Evolutionary conservation across 352 stramenopile species (phyloP).

Genomic region (Phytophthora sp.): DNA sequence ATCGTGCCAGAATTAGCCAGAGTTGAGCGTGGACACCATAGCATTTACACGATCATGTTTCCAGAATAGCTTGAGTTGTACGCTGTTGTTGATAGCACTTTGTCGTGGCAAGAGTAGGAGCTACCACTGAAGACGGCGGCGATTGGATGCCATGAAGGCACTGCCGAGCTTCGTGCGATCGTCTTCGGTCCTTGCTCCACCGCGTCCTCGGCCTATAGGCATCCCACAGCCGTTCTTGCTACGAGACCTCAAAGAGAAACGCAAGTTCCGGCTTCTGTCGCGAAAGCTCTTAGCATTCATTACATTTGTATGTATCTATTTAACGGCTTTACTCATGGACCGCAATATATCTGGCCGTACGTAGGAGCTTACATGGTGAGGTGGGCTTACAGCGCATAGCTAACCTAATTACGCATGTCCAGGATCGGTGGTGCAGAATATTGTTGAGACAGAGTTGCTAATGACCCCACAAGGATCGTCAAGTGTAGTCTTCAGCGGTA

Average conservation of each 20-base stretch:
- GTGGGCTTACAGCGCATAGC: no score
- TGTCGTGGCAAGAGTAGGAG: background rate
- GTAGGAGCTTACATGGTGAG: constrained; percentile 10
- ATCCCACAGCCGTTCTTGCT: constrained; percentile 64
- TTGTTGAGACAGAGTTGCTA: constrained; percentile 62
- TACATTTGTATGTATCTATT: constrained; percentile 69
- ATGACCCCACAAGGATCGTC: constrained; percentile 43
- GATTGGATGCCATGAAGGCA: constrained; percentile 40
- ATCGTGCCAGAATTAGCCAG: constrained; percentile 1
- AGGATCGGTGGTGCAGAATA: constrained; percentile 62
- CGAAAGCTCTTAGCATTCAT: constrained; percentile 72
- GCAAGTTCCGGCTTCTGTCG: constrained; percentile 68
- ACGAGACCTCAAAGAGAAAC: constrained; percentile 70
- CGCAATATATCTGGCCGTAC: constrained; percentile 75
- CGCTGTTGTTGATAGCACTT: background rate
- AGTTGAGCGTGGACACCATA: no score
- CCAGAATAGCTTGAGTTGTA: constrained; percentile 17
- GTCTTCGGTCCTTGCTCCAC: constrained; percentile 8
- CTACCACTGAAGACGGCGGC: no score
- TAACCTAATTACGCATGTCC: background rate
- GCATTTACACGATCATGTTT: no score
- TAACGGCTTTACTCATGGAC: constrained; percentile 63
- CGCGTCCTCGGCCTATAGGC: constrained; percentile 16
- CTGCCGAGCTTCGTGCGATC: constrained; percentile 50
- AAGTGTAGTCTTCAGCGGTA: constrained; percentile 43